Evolutionary conservation across 768 basidiomycete species (phyloP).

Genomic region (Termitomyces sp.): DNA sequence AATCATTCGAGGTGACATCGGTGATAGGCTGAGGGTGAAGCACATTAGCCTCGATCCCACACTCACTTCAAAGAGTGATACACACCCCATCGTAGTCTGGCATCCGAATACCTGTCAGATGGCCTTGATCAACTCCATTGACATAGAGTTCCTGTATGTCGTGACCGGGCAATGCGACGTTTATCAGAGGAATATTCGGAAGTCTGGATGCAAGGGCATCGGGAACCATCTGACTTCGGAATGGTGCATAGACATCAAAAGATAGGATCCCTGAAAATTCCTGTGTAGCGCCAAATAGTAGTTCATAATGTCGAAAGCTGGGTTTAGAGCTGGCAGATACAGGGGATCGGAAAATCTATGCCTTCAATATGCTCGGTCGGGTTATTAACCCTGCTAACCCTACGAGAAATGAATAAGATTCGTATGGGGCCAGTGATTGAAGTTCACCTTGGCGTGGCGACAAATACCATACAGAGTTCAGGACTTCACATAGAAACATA

Average conservation of each 20-base stretch:
- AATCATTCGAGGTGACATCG: constrained; percentile 50
- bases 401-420: too few relatives aligned
- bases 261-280: neutral
- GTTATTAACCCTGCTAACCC: too few relatives aligned
- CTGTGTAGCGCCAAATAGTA: too few relatives aligned
- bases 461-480: too few relatives aligned
- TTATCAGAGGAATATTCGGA: constrained; percentile 16
- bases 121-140: constrained; percentile 46
- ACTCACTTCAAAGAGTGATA: neutral
- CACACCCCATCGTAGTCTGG: constrained; percentile 40
- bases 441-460: too few relatives aligned
- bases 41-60: neutral
- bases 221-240: neutral
- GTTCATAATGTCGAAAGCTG: too few relatives aligned
- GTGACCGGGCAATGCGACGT: constrained; percentile 7
- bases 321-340: too few relatives aligned
- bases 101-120: constrained; percentile 35
- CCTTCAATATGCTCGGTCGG: too few relatives aligned
- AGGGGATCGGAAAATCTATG: too few relatives aligned
- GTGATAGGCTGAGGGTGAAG: constrained; percentile 41
- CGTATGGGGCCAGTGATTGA: too few relatives aligned
- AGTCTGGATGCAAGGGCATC: neutral
- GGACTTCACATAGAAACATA: too few relatives aligned
- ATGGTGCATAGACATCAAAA: neutral
- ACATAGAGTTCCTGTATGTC: constrained; percentile 42